Evolutionary conservation across 2,329 filamentous ascomycete genomes (phyloP), one percentile per base, ranked within the genome.

Genomic region (Colletotrichum lindemuthianum): DNA sequence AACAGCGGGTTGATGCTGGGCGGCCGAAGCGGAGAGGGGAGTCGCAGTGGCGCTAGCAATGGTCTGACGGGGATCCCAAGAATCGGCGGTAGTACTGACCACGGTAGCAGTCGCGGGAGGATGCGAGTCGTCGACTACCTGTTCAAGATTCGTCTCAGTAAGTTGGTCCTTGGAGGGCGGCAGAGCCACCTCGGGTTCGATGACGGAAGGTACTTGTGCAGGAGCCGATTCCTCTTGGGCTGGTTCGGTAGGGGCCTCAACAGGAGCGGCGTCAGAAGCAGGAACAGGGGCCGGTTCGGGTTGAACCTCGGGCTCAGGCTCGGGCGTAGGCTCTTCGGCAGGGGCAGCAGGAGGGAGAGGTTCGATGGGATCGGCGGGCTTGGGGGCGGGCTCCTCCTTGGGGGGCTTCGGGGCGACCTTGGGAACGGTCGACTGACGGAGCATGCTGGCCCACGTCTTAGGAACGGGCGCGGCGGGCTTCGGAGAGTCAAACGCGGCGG

Each of bases 61-160:
- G 68, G 79, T 78, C 73, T 83, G 86, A 74, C 88, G 86, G 63
- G 90, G 87, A 73, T 97, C 92, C 82, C 91, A 90, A 15, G 92
- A 93, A 77, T 95, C 96, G 70, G 93, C 92, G 69, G 92, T 84
- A 65, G 94, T 97, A 84, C 94, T 97, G 68, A 92, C 93, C 69
- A 88, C 92, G 50, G 95, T 97, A 69, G 90, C 91, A 58, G 92
- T 95, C 50, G 90, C 86, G 16, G 90, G 87, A 44, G 92, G 91
- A 61, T 88, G 82, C 47, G 95, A 97, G 60, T 85, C 86, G 79
- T 97, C 94, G 69, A 89, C 90, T 70, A 98, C 85, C 79, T 95
- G 92, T 76, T 97, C 94, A 63, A 98, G 90, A 78, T 98, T 98
- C 71, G 90, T 90, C 80, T 95, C 90, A 34, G 95, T 98, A 69